These are phyloP conservation scores for Naganishia liquefaciens DNA, from an alignment of 1,284 basidiomycete genomes.

Conservation along the genomic window DNA sequence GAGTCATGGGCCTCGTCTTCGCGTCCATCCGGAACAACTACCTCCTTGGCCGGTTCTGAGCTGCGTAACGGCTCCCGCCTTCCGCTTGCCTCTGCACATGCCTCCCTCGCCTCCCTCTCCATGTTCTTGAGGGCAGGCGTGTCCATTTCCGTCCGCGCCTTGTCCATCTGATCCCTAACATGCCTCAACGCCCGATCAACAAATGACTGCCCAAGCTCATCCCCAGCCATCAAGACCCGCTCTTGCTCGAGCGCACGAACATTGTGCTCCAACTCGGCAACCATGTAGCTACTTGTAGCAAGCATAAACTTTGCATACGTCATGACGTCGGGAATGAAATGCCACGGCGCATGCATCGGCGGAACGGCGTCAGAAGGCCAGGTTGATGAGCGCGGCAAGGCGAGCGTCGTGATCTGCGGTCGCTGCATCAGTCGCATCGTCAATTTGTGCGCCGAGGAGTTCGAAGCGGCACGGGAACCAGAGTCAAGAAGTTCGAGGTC, in stretches of 20 bases:
- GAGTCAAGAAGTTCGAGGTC: conserved; percentile 17
- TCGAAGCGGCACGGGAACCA: conserved; percentile 33
- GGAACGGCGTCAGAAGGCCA: conserved; percentile 94
- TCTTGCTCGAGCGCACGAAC: conserved; percentile 71
- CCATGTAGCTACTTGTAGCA: conserved; percentile 81
- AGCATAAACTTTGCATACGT: conserved; percentile 93
- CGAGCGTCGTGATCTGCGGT: conserved; percentile 92
- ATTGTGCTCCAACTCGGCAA: conserved; percentile 71
- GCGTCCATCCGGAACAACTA: conserved; percentile 22
- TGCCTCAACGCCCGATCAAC: conserved; percentile 75
- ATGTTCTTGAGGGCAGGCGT: conserved; percentile 55
- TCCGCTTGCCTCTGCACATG: conserved; percentile 41
- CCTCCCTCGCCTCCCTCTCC: conserved; percentile 47
- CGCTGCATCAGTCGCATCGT: conserved; percentile 89
- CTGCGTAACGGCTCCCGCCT: conserved; percentile 38
- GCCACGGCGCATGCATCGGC: conserved; percentile 80
- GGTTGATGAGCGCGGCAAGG: conserved; percentile 82
- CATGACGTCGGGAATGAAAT: conserved; percentile 91
- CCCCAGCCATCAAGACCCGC: conserved; percentile 62
- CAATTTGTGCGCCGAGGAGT: conserved; percentile 52
- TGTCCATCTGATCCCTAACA: conserved; percentile 72
- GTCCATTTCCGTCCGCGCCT: conserved; percentile 68
- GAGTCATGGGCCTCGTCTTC: not conserved
- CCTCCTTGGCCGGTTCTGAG: conserved; percentile 40
- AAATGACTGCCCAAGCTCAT: conserved; percentile 76